A percentile compares a stretch with the other conserved stretches of the same genome.
These are phyloP conservation scores for Paracoccidioides brasiliensis DNA, from an alignment of 2,329 filamentous ascomycete genomes.

Conservation along the genomic window DNA sequence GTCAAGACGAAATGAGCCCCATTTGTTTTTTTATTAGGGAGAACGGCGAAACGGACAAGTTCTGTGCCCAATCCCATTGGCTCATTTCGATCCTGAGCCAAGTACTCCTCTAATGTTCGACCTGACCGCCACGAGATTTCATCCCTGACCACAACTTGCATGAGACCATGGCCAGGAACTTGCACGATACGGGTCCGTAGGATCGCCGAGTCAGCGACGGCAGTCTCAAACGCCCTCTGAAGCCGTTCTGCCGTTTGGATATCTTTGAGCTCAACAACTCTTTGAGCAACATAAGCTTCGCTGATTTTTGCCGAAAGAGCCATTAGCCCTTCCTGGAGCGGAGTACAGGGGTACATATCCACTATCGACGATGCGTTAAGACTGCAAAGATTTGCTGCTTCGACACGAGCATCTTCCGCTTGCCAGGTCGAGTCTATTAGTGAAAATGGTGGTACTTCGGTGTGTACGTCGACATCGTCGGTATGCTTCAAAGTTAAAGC, in stretches of 20 bases:
- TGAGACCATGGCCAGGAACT: conserved; percentile 10
- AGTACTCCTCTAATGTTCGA: conserved; percentile 10
- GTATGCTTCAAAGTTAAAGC: conserved; percentile 10
- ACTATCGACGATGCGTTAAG: conserved; percentile 13
- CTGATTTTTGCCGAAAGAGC: conserved; percentile 26
- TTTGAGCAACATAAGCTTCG: conserved; percentile 30
- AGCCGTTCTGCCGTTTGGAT: conserved; percentile 19
- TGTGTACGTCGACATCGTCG: not conserved
- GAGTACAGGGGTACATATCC: conserved; percentile 22
- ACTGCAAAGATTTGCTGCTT: conserved; percentile 9
- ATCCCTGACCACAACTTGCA: conserved; percentile 17
- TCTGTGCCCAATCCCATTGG: conserved; percentile 14
- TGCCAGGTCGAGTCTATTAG: conserved; percentile 6
- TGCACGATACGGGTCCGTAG: conserved; percentile 29
- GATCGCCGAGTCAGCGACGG: conserved; percentile 24
- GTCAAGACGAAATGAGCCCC: conserved; percentile 19
- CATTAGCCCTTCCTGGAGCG: conserved; percentile 30
- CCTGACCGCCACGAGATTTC: conserved; percentile 13
- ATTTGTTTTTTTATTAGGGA: conserved; percentile 4
- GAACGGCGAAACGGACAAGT: conserved; percentile 14
- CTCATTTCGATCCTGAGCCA: conserved; percentile 9
- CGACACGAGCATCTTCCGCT: conserved; percentile 2
- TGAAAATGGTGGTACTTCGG: conserved; percentile 10
- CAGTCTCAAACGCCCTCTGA: conserved; percentile 26
- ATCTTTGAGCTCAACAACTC: conserved; percentile 18